Base-by-base conservation (phyloP, 2,329 filamentous ascomycete genomes). In the Fusarium sp. region DNA sequence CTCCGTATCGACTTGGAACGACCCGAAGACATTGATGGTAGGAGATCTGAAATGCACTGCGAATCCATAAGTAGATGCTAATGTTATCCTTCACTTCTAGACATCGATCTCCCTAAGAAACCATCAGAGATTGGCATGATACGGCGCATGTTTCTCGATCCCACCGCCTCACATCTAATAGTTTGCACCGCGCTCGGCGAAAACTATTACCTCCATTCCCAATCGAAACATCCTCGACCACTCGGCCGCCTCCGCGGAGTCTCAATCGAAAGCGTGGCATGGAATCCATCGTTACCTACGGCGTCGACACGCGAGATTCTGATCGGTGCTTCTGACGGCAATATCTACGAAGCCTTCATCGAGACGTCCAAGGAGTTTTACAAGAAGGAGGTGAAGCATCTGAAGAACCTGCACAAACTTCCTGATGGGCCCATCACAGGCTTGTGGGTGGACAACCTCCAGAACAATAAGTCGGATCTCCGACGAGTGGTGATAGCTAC, bases 201-300 rank as follows among this genome's bases (percentile, higher is more conserved):
- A 77, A 98, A 96, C 79, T 99, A 93, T 81, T 99, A 99, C 77
- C 90, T 99, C 9, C 95, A 99, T 76, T 94, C 93, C 10, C 94
- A 98, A 75, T 95, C 93, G 31, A 90, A 92, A 68, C 90, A 93
- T 65, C 93, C 94, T 3, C 92, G 95, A 64, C 85, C 89, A 7
- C 82, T 99, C 32, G 88, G 90, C 12, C 86, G 92, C 53, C 79
- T 99, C 49, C 94, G 94, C 69, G 92, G 92, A 26, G 92, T 97
- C 12, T 83, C 87, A 8, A 92, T 99, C 57, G 93, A 97, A 76
- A 91, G 90, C 62, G 84, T 99, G 60, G 93, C 94, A 32, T 99
- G 95, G 95, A 97, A 96, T 72, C 93, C 95, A 2, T 93, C 92
- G 3, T 82, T 94, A 43, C 95, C 95, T 5, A 98, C 94, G 8